Percentiles rank a stretch among this genome's conserved stretches.
phyloP scores from a whole-genome alignment of 208 protist species.

The Leishmania major region DNA sequence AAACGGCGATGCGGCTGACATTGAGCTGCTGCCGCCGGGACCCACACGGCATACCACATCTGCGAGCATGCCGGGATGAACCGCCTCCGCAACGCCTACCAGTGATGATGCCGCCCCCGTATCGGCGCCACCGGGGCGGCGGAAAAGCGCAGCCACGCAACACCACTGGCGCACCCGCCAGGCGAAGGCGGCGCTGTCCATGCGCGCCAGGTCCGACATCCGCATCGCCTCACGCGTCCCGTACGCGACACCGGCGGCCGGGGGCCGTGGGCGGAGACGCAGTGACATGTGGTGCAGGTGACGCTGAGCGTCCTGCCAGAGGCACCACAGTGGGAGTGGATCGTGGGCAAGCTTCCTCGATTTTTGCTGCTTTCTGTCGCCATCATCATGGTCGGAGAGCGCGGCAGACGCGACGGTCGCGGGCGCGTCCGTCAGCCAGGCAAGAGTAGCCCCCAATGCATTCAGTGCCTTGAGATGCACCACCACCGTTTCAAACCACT shows the following conservation, averaged over 20 bases:
- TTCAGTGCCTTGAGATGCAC: slow-evolving; percentile 26
- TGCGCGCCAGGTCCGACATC: slow-evolving; percentile 20
- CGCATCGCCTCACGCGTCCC: slow-evolving; percentile 30
- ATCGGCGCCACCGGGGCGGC: not conserved
- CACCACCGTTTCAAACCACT: slow-evolving; percentile 66
- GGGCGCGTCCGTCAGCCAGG: slow-evolving; percentile 23
- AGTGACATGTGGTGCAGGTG: slow-evolving; percentile 39
- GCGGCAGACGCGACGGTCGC: not conserved
- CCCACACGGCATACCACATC: slow-evolving; percentile 1
- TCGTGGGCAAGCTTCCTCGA: slow-evolving; percentile 11
- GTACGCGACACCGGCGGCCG: slow-evolving; percentile 18
- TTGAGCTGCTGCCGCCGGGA: not conserved
- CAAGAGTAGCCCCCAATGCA: slow-evolving; percentile 8
- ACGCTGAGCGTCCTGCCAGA: slow-evolving; percentile 44
- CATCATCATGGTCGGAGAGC: not conserved
- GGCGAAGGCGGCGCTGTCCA: slow-evolving; percentile 44
- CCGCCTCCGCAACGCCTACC: not conserved
- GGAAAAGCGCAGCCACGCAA: not conserved
- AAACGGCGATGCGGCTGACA: not conserved
- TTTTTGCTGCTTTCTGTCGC: slow-evolving; percentile 5
- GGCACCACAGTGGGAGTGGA: slow-evolving; percentile 26
- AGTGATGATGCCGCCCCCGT: not conserved
- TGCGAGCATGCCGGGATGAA: slow-evolving; percentile 1
- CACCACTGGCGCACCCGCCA: slow-evolving; percentile 34
- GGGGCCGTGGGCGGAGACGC: slow-evolving; percentile 25